phyloP scores from a whole-genome alignment of 345 rosid genomes.

The Heritiera littoralis region DNA sequence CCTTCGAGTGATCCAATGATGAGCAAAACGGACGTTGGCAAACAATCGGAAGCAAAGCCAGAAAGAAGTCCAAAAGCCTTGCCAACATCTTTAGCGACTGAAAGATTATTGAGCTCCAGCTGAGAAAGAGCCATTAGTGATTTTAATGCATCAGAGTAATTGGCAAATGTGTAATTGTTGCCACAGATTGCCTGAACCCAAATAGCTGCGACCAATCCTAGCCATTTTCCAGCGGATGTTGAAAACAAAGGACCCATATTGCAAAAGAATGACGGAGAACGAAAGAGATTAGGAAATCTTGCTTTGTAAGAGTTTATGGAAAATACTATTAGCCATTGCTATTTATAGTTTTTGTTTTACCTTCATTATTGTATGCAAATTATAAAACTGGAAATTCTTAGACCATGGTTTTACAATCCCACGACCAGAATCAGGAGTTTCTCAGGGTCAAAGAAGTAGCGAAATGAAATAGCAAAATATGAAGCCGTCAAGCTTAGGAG shows the following conservation, averaged over 20 bases:
- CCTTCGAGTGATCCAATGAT: constrained; percentile 54
- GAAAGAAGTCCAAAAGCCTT: constrained; percentile 67
- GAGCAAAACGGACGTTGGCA: constrained; percentile 46
- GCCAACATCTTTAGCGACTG: constrained; percentile 67
- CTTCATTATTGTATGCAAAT: not conserved
- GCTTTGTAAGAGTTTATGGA: not conserved
- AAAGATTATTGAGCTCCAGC: constrained; percentile 54
- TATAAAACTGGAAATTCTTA: not conserved
- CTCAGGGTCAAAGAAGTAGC: not conserved
- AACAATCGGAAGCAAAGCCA: constrained; percentile 53
- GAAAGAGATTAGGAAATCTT: not conserved
- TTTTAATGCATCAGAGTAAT: constrained; percentile 60
- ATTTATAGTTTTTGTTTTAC: not conserved
- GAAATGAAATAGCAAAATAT: not conserved
- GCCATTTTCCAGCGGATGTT: constrained; percentile 51
- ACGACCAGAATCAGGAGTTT: not conserved
- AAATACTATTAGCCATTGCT: not conserved
- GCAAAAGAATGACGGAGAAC: not conserved
- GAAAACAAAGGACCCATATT: constrained; percentile 17
- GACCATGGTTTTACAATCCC: constrained; percentile 19
- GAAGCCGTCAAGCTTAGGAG: constrained; percentile 8
- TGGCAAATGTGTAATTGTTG: constrained; percentile 67
- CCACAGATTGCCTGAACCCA: constrained; percentile 68
- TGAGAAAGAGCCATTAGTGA: constrained; percentile 58
- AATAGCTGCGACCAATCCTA: constrained; percentile 58